Evolutionary conservation across 495 filamentous ascomycete genomes (phyloP).

Genomic region (Sabuloglossum arenarium): DNA sequence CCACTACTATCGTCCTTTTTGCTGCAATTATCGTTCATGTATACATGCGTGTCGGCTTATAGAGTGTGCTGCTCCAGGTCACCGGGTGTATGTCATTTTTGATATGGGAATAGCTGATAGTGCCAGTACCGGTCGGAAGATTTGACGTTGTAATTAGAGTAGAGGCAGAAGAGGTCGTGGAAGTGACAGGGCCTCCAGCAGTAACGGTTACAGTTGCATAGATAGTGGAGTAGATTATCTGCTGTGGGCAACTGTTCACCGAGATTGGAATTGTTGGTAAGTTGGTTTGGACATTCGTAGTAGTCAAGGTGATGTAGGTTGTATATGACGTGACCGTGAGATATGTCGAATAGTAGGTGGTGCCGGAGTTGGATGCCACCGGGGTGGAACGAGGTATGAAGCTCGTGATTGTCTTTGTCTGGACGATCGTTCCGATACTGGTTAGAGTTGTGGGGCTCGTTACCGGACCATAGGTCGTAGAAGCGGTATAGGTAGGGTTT

Average conservation of each 20-base stretch:
- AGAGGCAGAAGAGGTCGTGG: neutral
- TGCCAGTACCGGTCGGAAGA: neutral
- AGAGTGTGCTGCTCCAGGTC: neutral
- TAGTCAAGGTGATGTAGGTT: neutral
- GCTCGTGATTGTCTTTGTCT: constrained; percentile 4
- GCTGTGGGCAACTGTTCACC: constrained; percentile 5
- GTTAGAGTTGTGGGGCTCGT: neutral
- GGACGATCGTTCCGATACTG: neutral
- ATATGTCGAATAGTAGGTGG: constrained; percentile 8
- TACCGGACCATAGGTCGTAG: neutral
- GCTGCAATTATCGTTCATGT: too few species aligned
- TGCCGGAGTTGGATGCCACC: neutral
- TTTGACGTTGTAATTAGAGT: neutral
- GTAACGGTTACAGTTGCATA: neutral
- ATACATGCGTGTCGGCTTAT: neutral
- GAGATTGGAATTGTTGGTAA: neutral
- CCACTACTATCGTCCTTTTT: too few species aligned
- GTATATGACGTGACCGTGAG: constrained; percentile 5
- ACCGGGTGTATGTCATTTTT: neutral
- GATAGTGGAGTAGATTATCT: neutral
- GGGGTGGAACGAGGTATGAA: constrained; percentile 5
- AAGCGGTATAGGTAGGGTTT: neutral
- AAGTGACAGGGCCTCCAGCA: neutral
- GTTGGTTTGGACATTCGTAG: neutral
- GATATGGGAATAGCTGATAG: neutral